phyloP scores from a whole-genome alignment of 78 protist species.

The Acrasis kona region DNA sequence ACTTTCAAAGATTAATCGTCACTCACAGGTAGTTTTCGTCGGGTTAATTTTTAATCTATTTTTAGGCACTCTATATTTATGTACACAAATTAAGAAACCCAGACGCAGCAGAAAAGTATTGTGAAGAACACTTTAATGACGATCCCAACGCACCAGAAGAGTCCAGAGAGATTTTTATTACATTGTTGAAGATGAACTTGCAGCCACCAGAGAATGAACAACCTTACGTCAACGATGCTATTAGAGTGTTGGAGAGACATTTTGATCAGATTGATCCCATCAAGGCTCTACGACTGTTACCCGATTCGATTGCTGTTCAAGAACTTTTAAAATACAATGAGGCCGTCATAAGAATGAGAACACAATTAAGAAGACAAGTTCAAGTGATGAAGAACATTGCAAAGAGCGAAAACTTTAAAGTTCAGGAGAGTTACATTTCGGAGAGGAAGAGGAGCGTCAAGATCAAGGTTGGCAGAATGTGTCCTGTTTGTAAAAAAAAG shows the following conservation, averaged over 20 bases:
- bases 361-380: not conserved
- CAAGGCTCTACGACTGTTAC: not conserved
- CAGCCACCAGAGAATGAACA: not conserved
- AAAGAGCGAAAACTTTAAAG: not conserved
- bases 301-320: not conserved
- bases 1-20: not conserved
- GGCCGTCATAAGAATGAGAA: not conserved
- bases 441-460: not conserved
- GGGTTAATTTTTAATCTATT: no score
- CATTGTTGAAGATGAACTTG: not conserved
- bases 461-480: not conserved
- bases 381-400: not conserved
- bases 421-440: not conserved
- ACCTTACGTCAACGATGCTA: not conserved
- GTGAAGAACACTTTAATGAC: not conserved
- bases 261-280: not conserved
- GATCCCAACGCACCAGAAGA: not conserved
- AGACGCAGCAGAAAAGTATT: not conserved
- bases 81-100: not conserved
- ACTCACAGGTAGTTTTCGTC: no score
- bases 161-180: not conserved
- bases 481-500: not conserved
- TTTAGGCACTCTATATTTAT: not conserved
- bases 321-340: not conserved
- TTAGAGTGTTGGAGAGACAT: not conserved